phyloP scores from a whole-genome alignment of 2,329 filamentous ascomycete species.

The Coccinonectria pachysandricola region DNA sequence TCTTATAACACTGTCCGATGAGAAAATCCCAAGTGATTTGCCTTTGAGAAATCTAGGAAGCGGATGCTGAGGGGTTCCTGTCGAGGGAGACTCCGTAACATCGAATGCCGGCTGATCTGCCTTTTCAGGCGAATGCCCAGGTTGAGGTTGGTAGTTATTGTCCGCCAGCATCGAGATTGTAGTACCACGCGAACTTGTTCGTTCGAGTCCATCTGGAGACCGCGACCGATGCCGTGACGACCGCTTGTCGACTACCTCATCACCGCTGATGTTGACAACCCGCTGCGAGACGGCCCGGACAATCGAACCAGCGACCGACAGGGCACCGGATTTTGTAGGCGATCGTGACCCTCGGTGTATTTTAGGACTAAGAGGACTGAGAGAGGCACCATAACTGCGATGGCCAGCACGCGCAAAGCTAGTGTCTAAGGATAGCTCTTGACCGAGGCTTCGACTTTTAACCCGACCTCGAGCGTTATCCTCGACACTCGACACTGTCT shows the following conservation, averaged over 20 bases:
- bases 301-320: conserved; percentile 63
- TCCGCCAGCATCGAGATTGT: conserved; percentile 30
- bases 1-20: conserved; percentile 65
- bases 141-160: conserved; percentile 42
- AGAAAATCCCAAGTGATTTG: conserved; percentile 75
- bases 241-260: conserved; percentile 70
- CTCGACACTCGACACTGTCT: conserved; percentile 44
- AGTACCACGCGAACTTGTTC: conserved; percentile 16
- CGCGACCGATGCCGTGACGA: conserved; percentile 50
- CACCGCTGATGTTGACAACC: conserved; percentile 94
- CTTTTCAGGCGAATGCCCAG: conserved; percentile 38
- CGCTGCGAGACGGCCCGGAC: conserved; percentile 87
- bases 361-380: conserved; percentile 41
- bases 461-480: conserved; percentile 41
- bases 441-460: conserved; percentile 44
- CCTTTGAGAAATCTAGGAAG: conserved; percentile 69
- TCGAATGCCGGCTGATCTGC: conserved; percentile 13
- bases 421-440: conserved; percentile 50
- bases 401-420: conserved; percentile 40
- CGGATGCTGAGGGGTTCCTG: conserved; percentile 8
- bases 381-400: conserved; percentile 47
- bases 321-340: conserved; percentile 50
- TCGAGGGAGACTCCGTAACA: conserved; percentile 8
- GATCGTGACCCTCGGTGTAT: conserved; percentile 50
- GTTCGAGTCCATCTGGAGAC: conserved; percentile 38